phyloP scores from a whole-genome alignment of 2,329 filamentous ascomycete species.

The Penicillium sp. region DNA sequence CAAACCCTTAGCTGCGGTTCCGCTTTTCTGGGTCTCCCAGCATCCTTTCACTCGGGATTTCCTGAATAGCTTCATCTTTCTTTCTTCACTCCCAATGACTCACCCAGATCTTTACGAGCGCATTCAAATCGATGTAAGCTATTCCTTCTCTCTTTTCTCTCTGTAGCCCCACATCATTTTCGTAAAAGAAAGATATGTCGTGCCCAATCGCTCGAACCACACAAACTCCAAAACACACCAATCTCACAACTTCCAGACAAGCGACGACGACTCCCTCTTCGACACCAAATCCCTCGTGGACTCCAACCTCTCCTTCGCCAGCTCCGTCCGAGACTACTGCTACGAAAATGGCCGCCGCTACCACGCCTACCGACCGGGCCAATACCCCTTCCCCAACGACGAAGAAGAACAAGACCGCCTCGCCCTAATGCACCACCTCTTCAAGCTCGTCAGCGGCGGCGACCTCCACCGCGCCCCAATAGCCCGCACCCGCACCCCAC shows the following conservation, averaged over 20 bases:
- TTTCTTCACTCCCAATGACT: conserved; percentile 18
- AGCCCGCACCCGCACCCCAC: conserved; percentile 5
- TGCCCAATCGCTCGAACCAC: neutral
- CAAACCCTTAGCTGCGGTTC: neutral
- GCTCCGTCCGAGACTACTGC: conserved; percentile 37
- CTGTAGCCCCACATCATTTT: neutral
- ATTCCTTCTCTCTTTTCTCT: neutral
- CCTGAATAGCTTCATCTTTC: conserved; percentile 1
- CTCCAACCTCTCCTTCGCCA: conserved; percentile 39
- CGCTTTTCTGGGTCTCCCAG: conserved; percentile 7
- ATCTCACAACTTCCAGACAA: conserved; percentile 22
- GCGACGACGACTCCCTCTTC: conserved; percentile 33
- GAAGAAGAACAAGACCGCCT: conserved; percentile 43
- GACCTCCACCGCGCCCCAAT: conserved; percentile 40
- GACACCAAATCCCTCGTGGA: conserved; percentile 33
- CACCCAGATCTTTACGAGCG: conserved; percentile 28
- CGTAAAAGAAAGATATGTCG: neutral
- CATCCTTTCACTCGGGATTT: conserved; percentile 14
- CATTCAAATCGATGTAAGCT: conserved; percentile 34
- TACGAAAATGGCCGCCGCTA: conserved; percentile 44
- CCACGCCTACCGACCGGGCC: conserved; percentile 40
- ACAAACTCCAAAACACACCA: neutral
- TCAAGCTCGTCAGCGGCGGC: conserved; percentile 33
- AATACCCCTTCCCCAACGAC: conserved; percentile 43
- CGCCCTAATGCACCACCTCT: conserved; percentile 39